Evolutionary conservation across 2,329 filamentous ascomycete species (phyloP).

Genomic region (Paramyrothecium roridum): DNA sequence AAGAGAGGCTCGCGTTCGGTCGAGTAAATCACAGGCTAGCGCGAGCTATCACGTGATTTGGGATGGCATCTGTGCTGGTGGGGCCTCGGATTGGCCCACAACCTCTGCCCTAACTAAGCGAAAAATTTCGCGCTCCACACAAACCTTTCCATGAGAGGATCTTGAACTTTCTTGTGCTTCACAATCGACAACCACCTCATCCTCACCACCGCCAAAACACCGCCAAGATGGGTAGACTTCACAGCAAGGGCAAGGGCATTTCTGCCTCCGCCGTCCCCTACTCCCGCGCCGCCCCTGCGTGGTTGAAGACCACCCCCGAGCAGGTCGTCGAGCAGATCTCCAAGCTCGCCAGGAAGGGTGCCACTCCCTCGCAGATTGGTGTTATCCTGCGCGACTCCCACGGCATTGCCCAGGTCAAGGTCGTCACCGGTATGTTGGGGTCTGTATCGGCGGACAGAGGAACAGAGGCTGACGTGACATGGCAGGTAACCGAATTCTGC

Average conservation of each 20-base stretch:
- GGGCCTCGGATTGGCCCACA: slow-evolving; percentile 6
- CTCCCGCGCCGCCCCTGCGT: slow-evolving; percentile 86
- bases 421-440: slow-evolving; percentile 78
- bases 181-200: slow-evolving; percentile 16
- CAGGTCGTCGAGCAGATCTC: slow-evolving; percentile 99
- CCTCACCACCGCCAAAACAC: slow-evolving; percentile 34
- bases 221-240: slow-evolving; percentile 90
- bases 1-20: too few species aligned
- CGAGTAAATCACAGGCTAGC: not conserved
- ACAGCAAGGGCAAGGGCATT: slow-evolving; percentile 99
- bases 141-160: slow-evolving; percentile 16
- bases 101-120: slow-evolving; percentile 43
- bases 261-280: slow-evolving; percentile 93
- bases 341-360: slow-evolving; percentile 98
- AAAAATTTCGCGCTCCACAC: slow-evolving; percentile 40
- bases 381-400: slow-evolving; percentile 97
- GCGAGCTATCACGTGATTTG: slow-evolving; percentile 11
- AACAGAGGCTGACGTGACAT: slow-evolving; percentile 31
- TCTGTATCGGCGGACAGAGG: not conserved
- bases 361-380: slow-evolving; percentile 98
- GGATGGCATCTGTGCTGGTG: not conserved
- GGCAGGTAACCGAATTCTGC: slow-evolving; percentile 98
- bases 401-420: slow-evolving; percentile 96
- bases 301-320: slow-evolving; percentile 98
- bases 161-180: slow-evolving; percentile 13